Evolutionary conservation across 2,329 filamentous ascomycete genomes (phyloP).

Genomic region (Akanthomyces dipterigenus): DNA sequence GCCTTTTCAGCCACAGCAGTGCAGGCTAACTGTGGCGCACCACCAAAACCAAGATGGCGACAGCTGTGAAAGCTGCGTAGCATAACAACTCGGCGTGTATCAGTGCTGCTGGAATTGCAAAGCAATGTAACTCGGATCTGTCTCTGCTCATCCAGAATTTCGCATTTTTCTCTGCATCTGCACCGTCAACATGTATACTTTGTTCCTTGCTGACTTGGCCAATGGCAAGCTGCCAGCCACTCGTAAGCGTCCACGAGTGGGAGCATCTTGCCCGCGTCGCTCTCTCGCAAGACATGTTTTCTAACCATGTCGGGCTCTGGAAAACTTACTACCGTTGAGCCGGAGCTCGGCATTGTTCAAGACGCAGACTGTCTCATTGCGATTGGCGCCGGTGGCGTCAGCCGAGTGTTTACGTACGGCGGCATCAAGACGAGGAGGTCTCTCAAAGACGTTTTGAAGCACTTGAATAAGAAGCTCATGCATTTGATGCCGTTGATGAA

Average conservation of each 20-base stretch:
- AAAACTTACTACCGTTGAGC: too few species aligned
- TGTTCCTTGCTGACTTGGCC: slow-evolving; percentile 12
- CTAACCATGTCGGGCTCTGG: too few species aligned
- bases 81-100: too few species aligned
- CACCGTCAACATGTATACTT: neutral
- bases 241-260: slow-evolving; percentile 81
- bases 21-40: too few species aligned
- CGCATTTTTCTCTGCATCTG: neutral
- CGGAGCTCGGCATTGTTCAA: slow-evolving; percentile 67
- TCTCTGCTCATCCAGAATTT: too few species aligned
- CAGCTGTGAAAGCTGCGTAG: too few species aligned
- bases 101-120: too few species aligned
- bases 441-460: slow-evolving; percentile 60
- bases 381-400: slow-evolving; percentile 80
- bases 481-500: slow-evolving; percentile 59
- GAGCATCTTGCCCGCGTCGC: slow-evolving; percentile 75
- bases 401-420: slow-evolving; percentile 51
- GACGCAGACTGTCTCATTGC: slow-evolving; percentile 88
- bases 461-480: slow-evolving; percentile 72
- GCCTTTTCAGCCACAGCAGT: neutral
- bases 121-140: too few species aligned
- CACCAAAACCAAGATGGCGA: too few species aligned
- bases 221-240: slow-evolving; percentile 50
- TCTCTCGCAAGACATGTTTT: slow-evolving; percentile 64
- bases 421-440: slow-evolving; percentile 56